phyloP scores from a whole-genome alignment of 805 yeast species.

The Suhomyces xylopsoci region DNA sequence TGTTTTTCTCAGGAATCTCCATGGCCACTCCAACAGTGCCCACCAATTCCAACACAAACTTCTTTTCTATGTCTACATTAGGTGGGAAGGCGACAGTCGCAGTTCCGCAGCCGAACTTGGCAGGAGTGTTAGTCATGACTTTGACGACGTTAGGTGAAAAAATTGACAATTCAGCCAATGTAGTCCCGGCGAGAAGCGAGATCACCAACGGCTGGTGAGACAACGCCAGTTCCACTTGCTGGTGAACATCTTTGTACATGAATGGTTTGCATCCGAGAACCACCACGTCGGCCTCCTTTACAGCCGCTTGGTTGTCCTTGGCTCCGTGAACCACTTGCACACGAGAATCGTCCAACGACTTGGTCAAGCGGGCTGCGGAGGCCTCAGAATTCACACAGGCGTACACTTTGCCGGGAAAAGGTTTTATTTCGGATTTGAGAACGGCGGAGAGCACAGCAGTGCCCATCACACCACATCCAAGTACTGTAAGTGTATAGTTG shows the following conservation, averaged over 20 bases:
- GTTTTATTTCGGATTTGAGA: slow-evolving; percentile 44
- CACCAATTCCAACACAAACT: slow-evolving; percentile 50
- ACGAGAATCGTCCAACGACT: slow-evolving; percentile 36
- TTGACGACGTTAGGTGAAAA: slow-evolving; percentile 66
- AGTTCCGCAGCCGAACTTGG: slow-evolving; percentile 88
- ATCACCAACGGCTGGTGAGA: slow-evolving; percentile 59
- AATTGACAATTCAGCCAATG: slow-evolving; percentile 60
- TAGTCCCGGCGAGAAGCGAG: slow-evolving; percentile 90
- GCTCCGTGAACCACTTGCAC: slow-evolving; percentile 49
- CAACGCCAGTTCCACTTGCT: slow-evolving; percentile 45
- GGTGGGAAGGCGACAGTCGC: slow-evolving; percentile 82
- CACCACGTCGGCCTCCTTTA: slow-evolving; percentile 62
- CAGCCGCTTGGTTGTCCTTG: slow-evolving; percentile 54
- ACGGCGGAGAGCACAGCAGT: slow-evolving; percentile 86
- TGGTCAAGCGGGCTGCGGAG: slow-evolving; percentile 44
- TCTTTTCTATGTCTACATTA: slow-evolving; percentile 37
- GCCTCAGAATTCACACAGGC: slow-evolving; percentile 67
- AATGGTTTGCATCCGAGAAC: slow-evolving; percentile 89
- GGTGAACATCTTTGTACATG: slow-evolving; percentile 60
- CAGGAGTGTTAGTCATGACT: slow-evolving; percentile 99
- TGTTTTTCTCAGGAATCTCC: slow-evolving; percentile 80
- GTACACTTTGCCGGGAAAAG: slow-evolving; percentile 67
- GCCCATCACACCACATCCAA: slow-evolving; percentile 97
- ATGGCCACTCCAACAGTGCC: slow-evolving; percentile 66
- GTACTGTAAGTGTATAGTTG: slow-evolving; percentile 63